Base-by-base conservation (phyloP, 2,329 filamentous ascomycete genomes). In the Capronia coronata region DNA sequence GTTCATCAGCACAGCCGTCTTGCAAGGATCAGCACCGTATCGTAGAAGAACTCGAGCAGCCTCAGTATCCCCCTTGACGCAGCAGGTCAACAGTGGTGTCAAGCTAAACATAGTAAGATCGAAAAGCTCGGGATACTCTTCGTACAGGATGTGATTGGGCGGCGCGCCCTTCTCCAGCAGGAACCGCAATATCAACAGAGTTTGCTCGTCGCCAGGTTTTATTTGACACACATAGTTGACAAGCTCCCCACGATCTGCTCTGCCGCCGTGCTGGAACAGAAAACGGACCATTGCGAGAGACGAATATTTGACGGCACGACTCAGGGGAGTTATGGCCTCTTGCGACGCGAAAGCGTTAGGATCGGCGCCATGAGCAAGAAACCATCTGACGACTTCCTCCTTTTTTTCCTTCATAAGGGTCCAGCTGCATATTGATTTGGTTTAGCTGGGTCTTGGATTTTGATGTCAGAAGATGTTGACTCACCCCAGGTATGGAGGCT, bases 251-350 rank as follows among this genome's bases (percentile, higher is more conserved):
- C 6, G 6, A 7, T 5, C n/a, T 13, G 30, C 30, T 7, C 6
- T 7, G 14, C 30, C 30, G n/a, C 30, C 30, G n/a, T 16, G n/a
- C 6, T 34, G 6, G 4, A 34, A 13, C 6, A 34, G 30, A 34
- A 34, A 13, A 5, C n/a, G 30, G 30, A 34, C 30, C 6, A 34
- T 34, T 34, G 6, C n/a, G 6, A 16, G 30, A n/a, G 30, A 13
- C 30, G 30, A 5, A 34, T 25, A 47, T 39, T 47, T 32, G 44
- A 47, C 44, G 35, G 44, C 44, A 47, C 44, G 44, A 30, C 32
- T 40, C 32, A 47, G 44, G 32, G 44, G 44, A 32, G 32, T 47
- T 19, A 13, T 13, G 39, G 25, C 40, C 13, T 47, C 29, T 30
- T 39, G 39, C 8, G 32, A 25, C n/a, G 44, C 44, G 44, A 39